Percentiles rank a stretch among this genome's conserved stretches.
phyloP scores from a whole-genome alignment of 352 stramenopile genomes.

The Plasmopara viticola region DNA sequence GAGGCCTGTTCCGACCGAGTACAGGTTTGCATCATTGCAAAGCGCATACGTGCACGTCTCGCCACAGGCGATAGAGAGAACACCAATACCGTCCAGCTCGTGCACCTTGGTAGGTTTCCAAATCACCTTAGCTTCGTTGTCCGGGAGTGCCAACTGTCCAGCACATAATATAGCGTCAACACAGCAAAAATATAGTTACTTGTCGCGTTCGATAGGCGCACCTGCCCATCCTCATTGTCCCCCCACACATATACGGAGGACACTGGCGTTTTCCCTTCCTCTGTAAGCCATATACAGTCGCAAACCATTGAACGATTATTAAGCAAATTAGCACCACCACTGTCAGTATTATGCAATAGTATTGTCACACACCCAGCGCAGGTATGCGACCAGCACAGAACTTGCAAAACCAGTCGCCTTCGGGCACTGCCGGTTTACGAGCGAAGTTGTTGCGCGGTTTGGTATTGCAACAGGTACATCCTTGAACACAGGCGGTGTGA shows the following conservation, averaged over 20 bases:
- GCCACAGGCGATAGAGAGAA: constrained; percentile 53
- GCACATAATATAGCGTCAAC: constrained; percentile 1
- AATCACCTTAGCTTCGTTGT: constrained; percentile 41
- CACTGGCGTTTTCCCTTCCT: constrained; percentile 30
- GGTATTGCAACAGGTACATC: constrained; percentile 70
- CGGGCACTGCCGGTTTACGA: constrained; percentile 63
- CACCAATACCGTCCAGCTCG: constrained; percentile 52
- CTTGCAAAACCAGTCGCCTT: constrained; percentile 85
- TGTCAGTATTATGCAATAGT: not conserved
- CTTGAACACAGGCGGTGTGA: constrained; percentile 66
- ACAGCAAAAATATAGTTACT: constrained; percentile 10
- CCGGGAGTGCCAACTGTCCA: constrained; percentile 43
- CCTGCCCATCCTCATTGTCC: constrained; percentile 78
- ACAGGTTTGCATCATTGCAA: constrained; percentile 68
- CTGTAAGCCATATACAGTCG: constrained; percentile 14
- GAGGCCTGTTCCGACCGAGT: constrained; percentile 62
- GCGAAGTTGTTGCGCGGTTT: constrained; percentile 77
- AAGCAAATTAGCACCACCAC: not conserved
- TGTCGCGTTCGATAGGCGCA: constrained; percentile 14
- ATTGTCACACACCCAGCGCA: constrained; percentile 31
- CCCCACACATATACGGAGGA: constrained; percentile 67
- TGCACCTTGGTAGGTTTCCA: constrained; percentile 56
- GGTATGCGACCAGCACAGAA: constrained; percentile 65
- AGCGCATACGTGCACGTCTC: constrained; percentile 60
- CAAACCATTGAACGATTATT: constrained; percentile 11